These are phyloP conservation scores for Telfairia occidentalis DNA, from an alignment of 331 rosid genomes.

Conservation along the genomic window DNA sequence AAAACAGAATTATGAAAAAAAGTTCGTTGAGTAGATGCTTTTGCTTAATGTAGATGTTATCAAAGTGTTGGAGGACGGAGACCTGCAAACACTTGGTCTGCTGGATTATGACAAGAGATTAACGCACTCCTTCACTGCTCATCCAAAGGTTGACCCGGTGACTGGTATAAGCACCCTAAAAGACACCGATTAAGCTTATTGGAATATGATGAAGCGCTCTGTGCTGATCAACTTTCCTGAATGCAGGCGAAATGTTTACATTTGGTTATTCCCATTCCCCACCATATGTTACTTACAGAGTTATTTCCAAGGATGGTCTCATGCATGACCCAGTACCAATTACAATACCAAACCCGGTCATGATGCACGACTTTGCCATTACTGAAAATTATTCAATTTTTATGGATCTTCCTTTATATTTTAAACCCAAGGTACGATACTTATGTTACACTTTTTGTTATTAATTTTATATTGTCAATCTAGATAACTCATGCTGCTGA, in stretches of 20 bases:
- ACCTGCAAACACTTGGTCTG: conserved; percentile 83
- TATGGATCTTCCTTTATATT: conserved; percentile 82
- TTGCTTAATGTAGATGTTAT: conserved; percentile 49
- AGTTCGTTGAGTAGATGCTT: neutral
- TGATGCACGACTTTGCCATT: conserved; percentile 96
- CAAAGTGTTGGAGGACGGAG: conserved; percentile 93
- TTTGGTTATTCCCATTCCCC: conserved; percentile 78
- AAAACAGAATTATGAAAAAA: neutral
- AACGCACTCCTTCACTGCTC: conserved; percentile 90
- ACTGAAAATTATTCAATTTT: conserved; percentile 77
- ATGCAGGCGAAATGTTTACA: conserved; percentile 93
- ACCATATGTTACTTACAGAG: conserved; percentile 87
- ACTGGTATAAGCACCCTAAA: conserved; percentile 44
- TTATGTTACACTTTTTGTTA: conserved; percentile 5
- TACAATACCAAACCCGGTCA: conserved; percentile 72
- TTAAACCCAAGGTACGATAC: conserved; percentile 72
- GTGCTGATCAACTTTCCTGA: conserved; percentile 18
- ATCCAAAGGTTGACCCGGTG: conserved; percentile 93
- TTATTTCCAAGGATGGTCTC: conserved; percentile 71
- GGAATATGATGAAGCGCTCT: conserved; percentile 10
- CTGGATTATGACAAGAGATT: conserved; percentile 92
- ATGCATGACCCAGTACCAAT: conserved; percentile 93
- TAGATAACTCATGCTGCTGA: neutral
- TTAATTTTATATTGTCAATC: neutral
- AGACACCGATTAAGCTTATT: conserved; percentile 11